Evolutionary conservation across 2,329 filamentous ascomycete genomes (phyloP).

Genomic region (Colletotrichum endophyticum): DNA sequence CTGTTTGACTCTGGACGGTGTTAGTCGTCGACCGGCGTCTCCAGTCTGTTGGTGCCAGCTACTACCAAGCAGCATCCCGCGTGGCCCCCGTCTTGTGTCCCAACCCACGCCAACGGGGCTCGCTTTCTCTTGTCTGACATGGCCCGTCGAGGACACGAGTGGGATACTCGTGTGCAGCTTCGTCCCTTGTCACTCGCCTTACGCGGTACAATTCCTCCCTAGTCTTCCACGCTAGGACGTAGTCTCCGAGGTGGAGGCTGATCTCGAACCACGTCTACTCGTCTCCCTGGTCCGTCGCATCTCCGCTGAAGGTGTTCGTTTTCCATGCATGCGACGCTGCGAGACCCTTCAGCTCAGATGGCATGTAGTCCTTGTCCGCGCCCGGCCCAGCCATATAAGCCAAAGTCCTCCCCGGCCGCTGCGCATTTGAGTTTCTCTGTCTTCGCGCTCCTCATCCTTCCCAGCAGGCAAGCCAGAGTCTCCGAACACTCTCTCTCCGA

Average conservation of each 20-base stretch:
- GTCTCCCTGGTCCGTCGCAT: conserved; percentile 19
- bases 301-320: neutral
- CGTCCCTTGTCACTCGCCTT: conserved; percentile 1
- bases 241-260: conserved; percentile 16
- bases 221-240: neutral
- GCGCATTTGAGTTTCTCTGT: neutral
- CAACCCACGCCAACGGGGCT: neutral
- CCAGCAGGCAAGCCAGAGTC: neutral
- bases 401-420: neutral
- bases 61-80: neutral
- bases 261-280: conserved; percentile 11
- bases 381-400: conserved; percentile 2
- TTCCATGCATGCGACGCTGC: neutral
- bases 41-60: neutral
- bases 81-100: neutral
- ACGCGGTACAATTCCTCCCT: neutral
- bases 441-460: neutral
- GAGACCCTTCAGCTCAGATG: conserved; percentile 1
- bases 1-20: neutral
- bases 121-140: neutral
- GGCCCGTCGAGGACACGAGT: neutral
- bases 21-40: neutral
- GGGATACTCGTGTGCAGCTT: neutral
- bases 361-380: neutral
- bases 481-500: neutral